These are phyloP conservation scores for Bipolaris cookei DNA, from an alignment of 2,329 filamentous ascomycete species.

Conservation along the genomic window DNA sequence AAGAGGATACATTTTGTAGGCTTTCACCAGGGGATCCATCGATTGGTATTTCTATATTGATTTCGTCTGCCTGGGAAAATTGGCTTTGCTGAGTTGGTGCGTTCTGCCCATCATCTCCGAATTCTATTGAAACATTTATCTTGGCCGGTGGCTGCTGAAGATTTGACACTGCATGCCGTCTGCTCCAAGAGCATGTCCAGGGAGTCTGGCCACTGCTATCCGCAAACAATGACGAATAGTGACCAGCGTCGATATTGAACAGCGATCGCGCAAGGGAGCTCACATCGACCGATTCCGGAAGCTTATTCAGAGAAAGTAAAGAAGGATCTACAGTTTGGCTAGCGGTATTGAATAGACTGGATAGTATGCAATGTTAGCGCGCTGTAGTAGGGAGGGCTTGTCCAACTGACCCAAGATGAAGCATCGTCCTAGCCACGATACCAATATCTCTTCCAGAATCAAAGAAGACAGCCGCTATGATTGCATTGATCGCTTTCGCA, in stretches of 20 bases:
- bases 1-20: no score
- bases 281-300: background rate
- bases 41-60: no score
- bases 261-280: slow-evolving; percentile 1
- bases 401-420: background rate
- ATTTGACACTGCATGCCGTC: no score
- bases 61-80: no score
- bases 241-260: background rate
- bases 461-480: slow-evolving; percentile 6
- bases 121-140: no score
- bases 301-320: background rate
- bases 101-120: no score
- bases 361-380: background rate
- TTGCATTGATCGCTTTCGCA: slow-evolving; percentile 7
- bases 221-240: background rate
- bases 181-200: background rate
- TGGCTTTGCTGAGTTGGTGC: no score
- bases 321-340: background rate
- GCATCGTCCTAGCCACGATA: slow-evolving; percentile 3
- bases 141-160: no score
- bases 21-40: no score
- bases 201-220: background rate
- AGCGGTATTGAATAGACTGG: background rate
- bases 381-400: background rate
- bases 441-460: slow-evolving; percentile 1